Evolutionary conservation across 371 early-diverging fungal species (phyloP).

Genomic region (Vairimorpha apis): DNA sequence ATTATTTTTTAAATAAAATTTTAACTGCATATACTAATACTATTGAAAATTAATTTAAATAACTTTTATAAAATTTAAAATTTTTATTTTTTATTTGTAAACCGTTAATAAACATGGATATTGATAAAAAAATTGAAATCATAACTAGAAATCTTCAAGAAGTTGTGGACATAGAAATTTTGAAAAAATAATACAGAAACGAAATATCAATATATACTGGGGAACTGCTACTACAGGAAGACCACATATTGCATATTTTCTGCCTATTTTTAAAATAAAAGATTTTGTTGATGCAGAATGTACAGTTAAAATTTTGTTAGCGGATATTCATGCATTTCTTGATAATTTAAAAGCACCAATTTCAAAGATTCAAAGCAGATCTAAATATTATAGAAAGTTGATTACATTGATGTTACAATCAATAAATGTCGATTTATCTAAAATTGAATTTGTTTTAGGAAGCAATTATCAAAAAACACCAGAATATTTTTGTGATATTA

Average conservation of each 20-base stretch:
- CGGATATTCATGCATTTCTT: constrained; percentile 94
- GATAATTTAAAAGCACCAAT: constrained; percentile 97
- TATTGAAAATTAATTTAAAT: too few species aligned
- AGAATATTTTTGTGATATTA: constrained; percentile 85
- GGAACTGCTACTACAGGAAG: constrained; percentile 96
- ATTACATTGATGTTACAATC: constrained; percentile 80
- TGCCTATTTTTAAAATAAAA: constrained; percentile 90
- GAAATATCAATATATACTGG: constrained; percentile 92
- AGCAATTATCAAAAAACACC: constrained; percentile 75
- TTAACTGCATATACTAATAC: too few species aligned
- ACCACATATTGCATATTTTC: constrained; percentile 95
- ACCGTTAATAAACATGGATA: too few species aligned
- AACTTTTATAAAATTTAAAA: too few species aligned
- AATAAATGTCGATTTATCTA: constrained; percentile 74
- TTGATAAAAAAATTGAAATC: constrained; percentile 69
- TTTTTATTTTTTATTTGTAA: too few species aligned
- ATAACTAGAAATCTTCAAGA: constrained; percentile 92
- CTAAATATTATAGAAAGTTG: constrained; percentile 81
- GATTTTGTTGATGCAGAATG: constrained; percentile 90
- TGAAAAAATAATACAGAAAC: constrained; percentile 74
- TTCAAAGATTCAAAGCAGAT: constrained; percentile 77
- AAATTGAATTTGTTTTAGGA: constrained; percentile 83
- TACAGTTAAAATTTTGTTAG: constrained; percentile 83
- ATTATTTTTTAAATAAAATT: too few species aligned
- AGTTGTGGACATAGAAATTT: constrained; percentile 78